Percentiles rank a stretch among this genome's conserved stretches.
Evolutionary conservation across 108 stramenopile genomes (phyloP).

Genomic region (Licmophora abbreviata): DNA sequence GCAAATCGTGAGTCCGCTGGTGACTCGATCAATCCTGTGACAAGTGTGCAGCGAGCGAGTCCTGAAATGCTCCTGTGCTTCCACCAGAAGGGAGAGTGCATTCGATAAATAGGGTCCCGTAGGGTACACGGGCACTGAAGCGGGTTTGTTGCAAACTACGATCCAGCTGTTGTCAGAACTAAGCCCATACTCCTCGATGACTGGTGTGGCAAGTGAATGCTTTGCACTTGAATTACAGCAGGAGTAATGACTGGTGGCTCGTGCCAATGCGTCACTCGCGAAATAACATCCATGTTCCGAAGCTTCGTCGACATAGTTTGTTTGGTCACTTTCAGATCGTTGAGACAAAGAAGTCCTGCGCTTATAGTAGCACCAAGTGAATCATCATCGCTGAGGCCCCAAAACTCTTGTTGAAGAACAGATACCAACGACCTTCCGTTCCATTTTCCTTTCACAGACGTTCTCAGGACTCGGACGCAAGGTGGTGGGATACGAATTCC

Average conservation of each 20-base stretch:
- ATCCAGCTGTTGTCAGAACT: slow-evolving; percentile 14
- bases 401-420: slow-evolving; percentile 54
- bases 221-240: slow-evolving; percentile 35
- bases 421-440: slow-evolving; percentile 40
- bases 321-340: slow-evolving; percentile 24
- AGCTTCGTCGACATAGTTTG: slow-evolving; percentile 18
- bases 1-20: slow-evolving; percentile 70
- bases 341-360: slow-evolving; percentile 49
- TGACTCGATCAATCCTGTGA: slow-evolving; percentile 75
- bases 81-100: slow-evolving; percentile 63
- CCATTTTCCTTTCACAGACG: slow-evolving; percentile 69
- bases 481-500: slow-evolving; percentile 57
- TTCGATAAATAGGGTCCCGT: slow-evolving; percentile 78
- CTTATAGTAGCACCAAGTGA: slow-evolving; percentile 22
- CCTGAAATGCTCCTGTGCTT: slow-evolving; percentile 59
- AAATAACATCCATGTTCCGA: slow-evolving; percentile 60
- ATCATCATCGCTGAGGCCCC: slow-evolving; percentile 18
- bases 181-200: slow-evolving; percentile 18
- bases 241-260: slow-evolving; percentile 68
- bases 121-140: slow-evolving; percentile 72
- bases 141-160: slow-evolving; percentile 67
- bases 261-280: slow-evolving; percentile 69
- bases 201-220: slow-evolving; percentile 30
- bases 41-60: slow-evolving; percentile 60
- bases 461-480: slow-evolving; percentile 35